phyloP scores from a whole-genome alignment of 225 moss, liverwort and hornwort genomes.

The Marchantia paleacea region DNA sequence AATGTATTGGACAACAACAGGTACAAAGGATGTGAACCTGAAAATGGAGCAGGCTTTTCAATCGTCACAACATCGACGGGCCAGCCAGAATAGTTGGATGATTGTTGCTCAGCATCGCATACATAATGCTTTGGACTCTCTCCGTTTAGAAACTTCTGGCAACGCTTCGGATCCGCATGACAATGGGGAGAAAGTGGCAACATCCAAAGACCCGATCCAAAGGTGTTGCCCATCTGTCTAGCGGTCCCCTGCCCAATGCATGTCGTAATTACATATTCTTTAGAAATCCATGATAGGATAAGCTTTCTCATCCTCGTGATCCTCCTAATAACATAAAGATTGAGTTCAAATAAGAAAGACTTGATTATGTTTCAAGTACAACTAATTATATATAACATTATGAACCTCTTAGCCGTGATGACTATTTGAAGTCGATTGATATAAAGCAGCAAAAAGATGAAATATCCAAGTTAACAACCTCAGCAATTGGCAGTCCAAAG shows the following conservation, averaged over 20 bases:
- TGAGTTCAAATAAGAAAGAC: too few relatives aligned
- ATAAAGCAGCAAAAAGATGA: neutral
- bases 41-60: constrained; percentile 57
- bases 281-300: neutral
- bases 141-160: constrained; percentile 47
- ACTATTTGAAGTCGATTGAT: too few relatives aligned
- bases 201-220: constrained; percentile 79
- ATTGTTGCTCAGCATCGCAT: constrained; percentile 60
- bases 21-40: constrained; percentile 45
- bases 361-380: too few relatives aligned
- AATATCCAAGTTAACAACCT: constrained; percentile 40
- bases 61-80: constrained; percentile 71
- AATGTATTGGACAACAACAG: neutral
- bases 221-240: constrained; percentile 76
- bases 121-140: constrained; percentile 34
- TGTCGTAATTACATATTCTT: neutral
- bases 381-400: too few relatives aligned
- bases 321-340: too few relatives aligned
- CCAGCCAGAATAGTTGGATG: constrained; percentile 65
- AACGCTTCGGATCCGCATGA: constrained; percentile 57
- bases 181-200: constrained; percentile 84
- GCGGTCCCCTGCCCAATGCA: constrained; percentile 66
- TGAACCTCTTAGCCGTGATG: too few relatives aligned
- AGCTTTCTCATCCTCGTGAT: neutral
- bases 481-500: constrained; percentile 90